Evolutionary conservation across 208 protist genomes (phyloP).

Genomic region (Wallacemonas collosoma): DNA sequence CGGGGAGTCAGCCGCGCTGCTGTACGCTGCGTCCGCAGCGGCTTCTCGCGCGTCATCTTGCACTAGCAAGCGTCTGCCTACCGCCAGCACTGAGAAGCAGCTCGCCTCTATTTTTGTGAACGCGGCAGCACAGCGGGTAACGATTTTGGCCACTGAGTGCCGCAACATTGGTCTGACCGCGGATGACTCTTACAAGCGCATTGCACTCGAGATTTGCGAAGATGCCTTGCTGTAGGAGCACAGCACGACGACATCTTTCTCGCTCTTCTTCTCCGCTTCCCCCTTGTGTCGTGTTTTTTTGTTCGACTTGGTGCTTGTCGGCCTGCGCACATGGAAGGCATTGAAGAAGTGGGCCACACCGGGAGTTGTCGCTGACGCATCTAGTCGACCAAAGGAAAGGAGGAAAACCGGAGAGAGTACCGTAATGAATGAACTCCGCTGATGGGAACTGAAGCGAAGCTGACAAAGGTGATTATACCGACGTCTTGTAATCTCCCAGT

Average conservation of each 20-base stretch:
- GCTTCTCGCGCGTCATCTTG: slow-evolving; percentile 81
- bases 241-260: not conserved
- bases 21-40: slow-evolving; percentile 81
- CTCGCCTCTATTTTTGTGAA: slow-evolving; percentile 71
- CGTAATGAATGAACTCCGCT: not conserved
- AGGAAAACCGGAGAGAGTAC: not conserved
- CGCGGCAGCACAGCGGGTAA: slow-evolving; percentile 52
- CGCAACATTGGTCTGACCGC: slow-evolving; percentile 81
- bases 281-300: slow-evolving; percentile 9
- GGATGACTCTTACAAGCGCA: slow-evolving; percentile 84
- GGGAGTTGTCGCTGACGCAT: too few species aligned
- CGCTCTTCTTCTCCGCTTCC: not conserved
- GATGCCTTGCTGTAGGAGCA: slow-evolving; percentile 48
- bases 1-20: slow-evolving; percentile 71
- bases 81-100: slow-evolving; percentile 69
- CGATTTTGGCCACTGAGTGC: slow-evolving; percentile 53
- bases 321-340: too few species aligned
- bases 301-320: not conserved
- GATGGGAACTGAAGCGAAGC: not conserved
- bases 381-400: too few species aligned
- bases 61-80: slow-evolving; percentile 62
- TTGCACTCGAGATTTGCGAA: slow-evolving; percentile 80
- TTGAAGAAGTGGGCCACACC: too few species aligned
- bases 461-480: not conserved
- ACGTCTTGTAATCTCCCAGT: not conserved